These are phyloP conservation scores for Clohesyomyces aquaticus DNA, from an alignment of 495 filamentous ascomycete species.

Conservation along the genomic window DNA sequence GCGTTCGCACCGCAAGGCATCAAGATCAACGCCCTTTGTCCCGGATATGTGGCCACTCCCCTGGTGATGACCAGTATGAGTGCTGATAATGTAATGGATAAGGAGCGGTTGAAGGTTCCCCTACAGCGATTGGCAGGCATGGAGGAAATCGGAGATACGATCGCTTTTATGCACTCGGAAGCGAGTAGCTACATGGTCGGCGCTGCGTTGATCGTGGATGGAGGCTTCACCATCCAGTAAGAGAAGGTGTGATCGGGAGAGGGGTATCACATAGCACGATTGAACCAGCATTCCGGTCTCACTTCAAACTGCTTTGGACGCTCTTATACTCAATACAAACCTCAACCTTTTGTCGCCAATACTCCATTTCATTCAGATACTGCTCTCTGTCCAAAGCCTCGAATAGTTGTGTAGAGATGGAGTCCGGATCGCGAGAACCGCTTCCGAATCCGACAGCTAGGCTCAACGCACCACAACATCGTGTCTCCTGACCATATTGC, in stretches of 20 bases:
- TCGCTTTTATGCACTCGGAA: slow-evolving; percentile 46
- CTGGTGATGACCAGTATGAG: slow-evolving; percentile 43
- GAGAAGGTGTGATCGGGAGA: not conserved
- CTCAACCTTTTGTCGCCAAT: no score
- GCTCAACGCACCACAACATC: no score
- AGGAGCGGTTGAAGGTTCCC: slow-evolving; percentile 48
- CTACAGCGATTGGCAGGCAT: slow-evolving; percentile 42
- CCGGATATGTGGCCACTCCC: slow-evolving; percentile 53
- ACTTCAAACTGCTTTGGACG: no score
- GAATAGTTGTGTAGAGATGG: no score
- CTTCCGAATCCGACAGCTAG: no score
- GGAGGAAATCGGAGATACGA: slow-evolving; percentile 49
- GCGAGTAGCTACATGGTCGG: slow-evolving; percentile 53
- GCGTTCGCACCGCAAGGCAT: slow-evolving; percentile 52
- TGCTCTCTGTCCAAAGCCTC: no score
- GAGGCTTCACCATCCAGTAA: slow-evolving; percentile 37
- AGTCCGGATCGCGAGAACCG: no score
- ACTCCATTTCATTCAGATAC: no score
- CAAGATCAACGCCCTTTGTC: slow-evolving; percentile 57
- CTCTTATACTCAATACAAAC: no score
- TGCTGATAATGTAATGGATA: slow-evolving; percentile 30
- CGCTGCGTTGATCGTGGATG: slow-evolving; percentile 40
- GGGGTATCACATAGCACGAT: no score
- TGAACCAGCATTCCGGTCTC: no score
- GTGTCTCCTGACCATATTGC: no score